Base-by-base conservation (phyloP, 495 filamentous ascomycete genomes). In the Tuber microsphaerosporum region DNA sequence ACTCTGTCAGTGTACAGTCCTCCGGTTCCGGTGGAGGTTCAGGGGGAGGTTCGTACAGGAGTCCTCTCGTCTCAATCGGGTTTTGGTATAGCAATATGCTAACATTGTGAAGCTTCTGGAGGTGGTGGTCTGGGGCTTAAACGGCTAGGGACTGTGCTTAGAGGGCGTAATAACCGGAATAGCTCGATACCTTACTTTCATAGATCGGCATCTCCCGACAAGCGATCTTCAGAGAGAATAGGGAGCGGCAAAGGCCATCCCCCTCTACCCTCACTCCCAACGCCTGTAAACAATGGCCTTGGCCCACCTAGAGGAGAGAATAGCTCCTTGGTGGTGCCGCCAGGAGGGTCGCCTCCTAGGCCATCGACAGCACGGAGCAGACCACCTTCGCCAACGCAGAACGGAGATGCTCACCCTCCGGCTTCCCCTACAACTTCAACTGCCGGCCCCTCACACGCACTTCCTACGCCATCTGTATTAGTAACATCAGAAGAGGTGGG, bases 21-120 rank as follows among this genome's bases (percentile, higher is more conserved):
- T 74, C 83, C 82, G 41, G 82, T 80, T 77, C 83, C 68, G 81
- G 81, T 43, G 80, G 80, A 84, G 74, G 84, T 84, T 46, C 86
- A 84, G 71, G 83, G 83, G 75, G 82, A 82, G 74, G 80, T 83
- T 74, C 81, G 83, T 77, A 79, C 48, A 75, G 72, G 26, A 80
- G 75, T 79, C 73, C 84, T 87, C 42, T 85, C 86, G 7, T 84
- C 85, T 51, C 61, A 70, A 73, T 31, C 43, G 68, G 73, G 69
- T 48, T 44, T 42, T 70, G 45, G 39, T 71, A 73, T 73, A 31
- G 69, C 71, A 81, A 45, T 46, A 70, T 56, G 75, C 77, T 80
- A 73, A 81, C 68, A 17, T 65, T 65, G 56, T 34, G 56, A 65
- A 65, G 56, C 26, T 42, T 39, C 39, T 75, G 37, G 71, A 76